Evolutionary conservation across 225 moss, liverwort and hornwort genomes (phyloP), one percentile per base, ranked within the genome.

Genomic region (Rhytidiadelphus loreus): DNA sequence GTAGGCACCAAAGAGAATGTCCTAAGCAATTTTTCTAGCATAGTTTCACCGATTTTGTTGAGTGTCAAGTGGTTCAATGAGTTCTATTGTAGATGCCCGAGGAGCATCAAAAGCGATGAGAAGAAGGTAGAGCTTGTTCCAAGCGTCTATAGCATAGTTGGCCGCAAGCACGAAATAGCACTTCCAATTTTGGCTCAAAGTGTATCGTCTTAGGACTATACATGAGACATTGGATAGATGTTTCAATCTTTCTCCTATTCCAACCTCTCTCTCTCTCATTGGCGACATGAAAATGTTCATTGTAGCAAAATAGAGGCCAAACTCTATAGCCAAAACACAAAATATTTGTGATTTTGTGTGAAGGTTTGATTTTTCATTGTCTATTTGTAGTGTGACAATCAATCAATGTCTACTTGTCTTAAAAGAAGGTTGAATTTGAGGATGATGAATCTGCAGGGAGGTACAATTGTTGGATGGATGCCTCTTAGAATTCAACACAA

Each of bases 381-480:
- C 0, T 29, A 0, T 41, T 58, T 80, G 29, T 39, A 39, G 29
- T 28, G 29, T 58, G 41, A 12, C 28, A n/a, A 28, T 17, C 10
- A 39, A n/a, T 53, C 11, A 17, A 78, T 7, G 0, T 57, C 0
- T 78, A 0, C 2, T 58, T 79, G 39, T 58, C 5, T 39, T 58
- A 1, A 18, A 14, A 17, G 10, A 55, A 18, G 12, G 12, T 1
- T 28, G 39, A 41, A 2, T 11, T 26, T n/a, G 9, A n/a, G 0
- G 7, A 19, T 9, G 55, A 37, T 37, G 37, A 77, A 1, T 14
- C 2, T 33, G 3, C 9, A 1, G 24, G 0, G 16, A 55, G 41
- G 20, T 29, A 5, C 0, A 0, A 7, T 41, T 19, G 29, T 1
- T 59, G 0, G 20, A 59, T 20, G 18, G 3, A 2, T 41, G 8